Evolutionary conservation across 495 filamentous ascomycete genomes (phyloP).

Genomic region (Hyaloscypha hepaticicola): DNA sequence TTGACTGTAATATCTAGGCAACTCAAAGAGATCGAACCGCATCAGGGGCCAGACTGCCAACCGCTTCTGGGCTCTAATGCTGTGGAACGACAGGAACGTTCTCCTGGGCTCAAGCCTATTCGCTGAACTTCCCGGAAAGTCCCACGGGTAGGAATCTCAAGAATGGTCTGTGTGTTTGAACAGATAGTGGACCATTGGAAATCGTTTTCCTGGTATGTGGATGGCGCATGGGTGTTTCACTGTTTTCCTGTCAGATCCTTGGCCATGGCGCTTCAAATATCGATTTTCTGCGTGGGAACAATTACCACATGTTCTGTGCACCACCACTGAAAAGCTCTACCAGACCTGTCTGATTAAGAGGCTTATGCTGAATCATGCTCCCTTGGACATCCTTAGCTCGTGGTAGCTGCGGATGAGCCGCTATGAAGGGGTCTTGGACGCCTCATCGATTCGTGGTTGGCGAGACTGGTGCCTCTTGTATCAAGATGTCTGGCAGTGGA

Average conservation of each 20-base stretch:
- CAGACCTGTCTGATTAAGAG: neutral
- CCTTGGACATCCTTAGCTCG: neutral
- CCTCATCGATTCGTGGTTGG: neutral
- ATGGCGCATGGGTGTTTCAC: neutral
- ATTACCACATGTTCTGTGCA: neutral
- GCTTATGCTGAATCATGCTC: neutral
- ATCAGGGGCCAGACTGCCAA: neutral
- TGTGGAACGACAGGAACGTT: neutral
- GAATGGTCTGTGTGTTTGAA: neutral
- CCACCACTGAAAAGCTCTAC: too few relatives aligned
- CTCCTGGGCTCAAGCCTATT: neutral
- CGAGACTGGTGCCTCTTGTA: neutral
- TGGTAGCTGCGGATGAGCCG: neutral
- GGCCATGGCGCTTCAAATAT: neutral
- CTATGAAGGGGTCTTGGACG: neutral
- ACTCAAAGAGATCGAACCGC: neutral
- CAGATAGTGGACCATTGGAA: neutral
- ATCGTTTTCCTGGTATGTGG: neutral
- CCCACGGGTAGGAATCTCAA: neutral
- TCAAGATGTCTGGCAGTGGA: neutral
- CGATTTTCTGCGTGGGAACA: neutral
- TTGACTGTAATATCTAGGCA: neutral
- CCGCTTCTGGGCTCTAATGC: neutral
- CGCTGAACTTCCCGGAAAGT: neutral
- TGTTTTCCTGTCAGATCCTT: neutral